Base-by-base conservation (phyloP, 2,329 filamentous ascomycete species). In the Fonsecaea multimorphosa region DNA sequence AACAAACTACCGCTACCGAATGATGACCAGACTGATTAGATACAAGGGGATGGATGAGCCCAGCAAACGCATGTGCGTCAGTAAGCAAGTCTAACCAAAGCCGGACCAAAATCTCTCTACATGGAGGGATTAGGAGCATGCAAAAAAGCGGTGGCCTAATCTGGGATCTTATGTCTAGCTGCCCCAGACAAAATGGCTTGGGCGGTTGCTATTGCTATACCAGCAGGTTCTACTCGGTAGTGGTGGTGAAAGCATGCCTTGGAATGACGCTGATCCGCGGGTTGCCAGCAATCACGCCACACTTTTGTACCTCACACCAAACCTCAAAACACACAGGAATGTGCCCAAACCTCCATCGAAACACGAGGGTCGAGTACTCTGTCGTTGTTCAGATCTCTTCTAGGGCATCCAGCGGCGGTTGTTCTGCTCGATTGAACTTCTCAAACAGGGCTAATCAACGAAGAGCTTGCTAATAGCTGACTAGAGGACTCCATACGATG, bases 61-160 rank as follows among this genome's bases (percentile, higher is more conserved):
- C 24, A 64, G 44, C 55, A 64, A 64, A 54, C 44, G 55, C 61
- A 59, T n/a, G 24, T 53, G 61, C 29, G 24, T 52, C 61, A 54
- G 61, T 64, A 40, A 64, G 61, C 61, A 46, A 59, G 40, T 38
- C 58, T 55, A 46, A 49, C 49, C 49, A 32, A 32, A 36, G 31
- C 22, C 34, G 58, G 22, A 31, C 44, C 31, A 49, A 49, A 49
- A 49, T 24, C 22, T 49, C 19, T 12, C n/a, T 19, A 22, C 44
- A 49, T 24, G 40, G 9, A 49, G 44, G 44, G 19, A 49, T 24
- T 49, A 7, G 44, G 3, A 19, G 11, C 44, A 7, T 44, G n/a
- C n/a, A 44, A 44, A n/a, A 44, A 22, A 19, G 22, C n/a, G 6
- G 2, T 24, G 44, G 19, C 44, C 11, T 24, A 3, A 24, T 49